phyloP scores from a whole-genome alignment of 495 filamentous ascomycete genomes.

The Penicillium bovifimosum region DNA sequence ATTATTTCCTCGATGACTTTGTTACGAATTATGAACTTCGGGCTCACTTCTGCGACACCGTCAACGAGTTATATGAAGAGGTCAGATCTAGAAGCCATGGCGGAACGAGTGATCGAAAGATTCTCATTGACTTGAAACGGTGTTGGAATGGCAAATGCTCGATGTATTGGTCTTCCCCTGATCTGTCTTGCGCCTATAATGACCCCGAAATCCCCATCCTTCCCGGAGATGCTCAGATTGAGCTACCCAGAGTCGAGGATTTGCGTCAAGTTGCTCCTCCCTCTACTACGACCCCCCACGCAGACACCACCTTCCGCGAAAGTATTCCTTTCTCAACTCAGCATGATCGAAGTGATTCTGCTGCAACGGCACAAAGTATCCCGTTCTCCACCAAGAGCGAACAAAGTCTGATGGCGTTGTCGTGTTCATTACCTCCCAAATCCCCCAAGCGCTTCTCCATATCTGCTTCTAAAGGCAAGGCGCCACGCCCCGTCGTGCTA shows the following conservation, averaged over 20 bases:
- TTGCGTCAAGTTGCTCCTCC: constrained; percentile 9
- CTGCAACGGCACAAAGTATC: constrained; percentile 40
- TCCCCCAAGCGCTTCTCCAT: constrained; percentile 43
- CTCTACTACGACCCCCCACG: neutral
- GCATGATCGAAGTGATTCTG: constrained; percentile 43
- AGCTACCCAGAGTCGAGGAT: constrained; percentile 13
- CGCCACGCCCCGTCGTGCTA: constrained; percentile 58
- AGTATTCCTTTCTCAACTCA: constrained; percentile 18
- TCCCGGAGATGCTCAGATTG: constrained; percentile 58
- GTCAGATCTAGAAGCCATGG: constrained; percentile 47
- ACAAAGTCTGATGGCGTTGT: constrained; percentile 60
- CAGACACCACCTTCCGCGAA: constrained; percentile 30
- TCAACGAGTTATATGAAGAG: constrained; percentile 71
- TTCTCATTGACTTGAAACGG: constrained; percentile 88
- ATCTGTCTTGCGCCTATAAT: constrained; percentile 49
- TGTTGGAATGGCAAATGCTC: constrained; percentile 93
- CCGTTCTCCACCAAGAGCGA: constrained; percentile 48
- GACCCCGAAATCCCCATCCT: constrained; percentile 63
- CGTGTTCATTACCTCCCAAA: constrained; percentile 77
- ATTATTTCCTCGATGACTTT: constrained; percentile 97
- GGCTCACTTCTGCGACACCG: constrained; percentile 69
- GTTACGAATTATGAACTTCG: constrained; percentile 75
- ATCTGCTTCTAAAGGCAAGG: constrained; percentile 39
- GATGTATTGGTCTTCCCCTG: constrained; percentile 75
- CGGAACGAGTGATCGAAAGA: constrained; percentile 76